These are phyloP conservation scores for Penicillium bovifimosum DNA, from an alignment of 495 filamentous ascomycete genomes.

Conservation along the genomic window DNA sequence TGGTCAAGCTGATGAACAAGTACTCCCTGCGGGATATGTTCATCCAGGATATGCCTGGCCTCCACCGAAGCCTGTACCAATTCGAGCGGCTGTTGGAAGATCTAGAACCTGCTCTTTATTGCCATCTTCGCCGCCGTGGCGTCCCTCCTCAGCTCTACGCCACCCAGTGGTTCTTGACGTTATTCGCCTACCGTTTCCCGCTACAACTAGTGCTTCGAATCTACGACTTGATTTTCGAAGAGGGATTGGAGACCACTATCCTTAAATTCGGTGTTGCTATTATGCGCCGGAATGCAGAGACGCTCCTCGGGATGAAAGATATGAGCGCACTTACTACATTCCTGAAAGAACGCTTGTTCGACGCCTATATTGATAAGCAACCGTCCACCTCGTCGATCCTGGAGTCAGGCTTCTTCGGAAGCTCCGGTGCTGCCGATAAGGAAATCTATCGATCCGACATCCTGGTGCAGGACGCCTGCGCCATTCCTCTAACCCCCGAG, in stretches of 20 bases:
- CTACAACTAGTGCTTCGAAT: constrained; percentile 93
- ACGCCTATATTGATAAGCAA: constrained; percentile 91
- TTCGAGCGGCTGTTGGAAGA: constrained; percentile 95
- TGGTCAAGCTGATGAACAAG: constrained; percentile 94
- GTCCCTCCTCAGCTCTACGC: constrained; percentile 92
- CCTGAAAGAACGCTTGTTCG: constrained; percentile 89
- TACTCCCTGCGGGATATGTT: constrained; percentile 93
- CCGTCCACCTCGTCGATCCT: constrained; percentile 82
- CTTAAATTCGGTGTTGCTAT: constrained; percentile 89
- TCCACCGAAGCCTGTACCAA: constrained; percentile 89
- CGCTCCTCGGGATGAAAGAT: constrained; percentile 80
- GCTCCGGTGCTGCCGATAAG: constrained; percentile 82
- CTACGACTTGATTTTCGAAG: constrained; percentile 93
- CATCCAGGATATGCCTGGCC: constrained; percentile 90
- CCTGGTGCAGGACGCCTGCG: constrained; percentile 88
- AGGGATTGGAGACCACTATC: constrained; percentile 84
- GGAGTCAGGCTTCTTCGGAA: constrained; percentile 96
- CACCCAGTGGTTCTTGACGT: constrained; percentile 97
- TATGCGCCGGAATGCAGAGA: constrained; percentile 84
- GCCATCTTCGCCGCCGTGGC: constrained; percentile 81
- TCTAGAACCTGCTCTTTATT: constrained; percentile 87
- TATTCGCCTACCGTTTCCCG: constrained; percentile 98
- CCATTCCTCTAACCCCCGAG: constrained; percentile 77
- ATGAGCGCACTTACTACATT: constrained; percentile 83
- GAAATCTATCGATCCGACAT: constrained; percentile 93